Percentiles rank a stretch among this genome's conserved stretches.
Conservation (phyloP, 2,329 filamentous ascomycete genomes). For the Neonectria magnoliae region DNA sequence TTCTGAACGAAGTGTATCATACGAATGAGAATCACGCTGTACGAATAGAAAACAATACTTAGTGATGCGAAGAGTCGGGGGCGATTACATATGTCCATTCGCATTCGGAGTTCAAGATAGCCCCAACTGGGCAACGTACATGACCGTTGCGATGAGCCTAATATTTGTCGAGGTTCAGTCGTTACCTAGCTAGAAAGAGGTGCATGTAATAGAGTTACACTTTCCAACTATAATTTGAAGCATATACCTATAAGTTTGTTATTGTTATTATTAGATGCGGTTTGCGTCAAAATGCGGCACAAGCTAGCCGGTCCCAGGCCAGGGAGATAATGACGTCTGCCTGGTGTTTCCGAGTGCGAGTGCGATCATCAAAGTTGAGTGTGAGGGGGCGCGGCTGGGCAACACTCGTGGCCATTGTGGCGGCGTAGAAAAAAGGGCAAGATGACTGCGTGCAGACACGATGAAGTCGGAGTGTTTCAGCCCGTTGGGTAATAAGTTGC, state of each 20-base stretch:
- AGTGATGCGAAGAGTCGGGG: neutral
- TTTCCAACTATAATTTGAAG: neutral
- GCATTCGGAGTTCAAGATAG: neutral
- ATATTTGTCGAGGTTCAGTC: neutral
- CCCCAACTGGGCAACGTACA: too few species aligned
- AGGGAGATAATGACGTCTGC: neutral
- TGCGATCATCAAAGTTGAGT: neutral
- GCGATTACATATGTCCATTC: neutral
- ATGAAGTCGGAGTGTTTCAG: neutral
- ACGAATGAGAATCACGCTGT: neutral
- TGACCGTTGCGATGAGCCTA: neutral
- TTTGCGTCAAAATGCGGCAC: neutral
- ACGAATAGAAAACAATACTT: neutral
- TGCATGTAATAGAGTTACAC: neutral
- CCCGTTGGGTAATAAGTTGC: neutral
- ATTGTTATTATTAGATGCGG: neutral
- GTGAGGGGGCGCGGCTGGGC: neutral
- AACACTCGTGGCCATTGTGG: neutral
- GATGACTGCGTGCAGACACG: neutral
- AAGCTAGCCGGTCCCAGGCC: neutral
- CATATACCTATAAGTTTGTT: neutral
- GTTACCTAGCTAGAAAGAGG: neutral
- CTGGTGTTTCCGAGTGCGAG: neutral
- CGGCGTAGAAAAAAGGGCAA: neutral
- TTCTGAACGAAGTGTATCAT: slow-evolving; percentile 4